Evolutionary conservation across 768 basidiomycete genomes (phyloP).

Genomic region (Hydnomerulius pinastri): DNA sequence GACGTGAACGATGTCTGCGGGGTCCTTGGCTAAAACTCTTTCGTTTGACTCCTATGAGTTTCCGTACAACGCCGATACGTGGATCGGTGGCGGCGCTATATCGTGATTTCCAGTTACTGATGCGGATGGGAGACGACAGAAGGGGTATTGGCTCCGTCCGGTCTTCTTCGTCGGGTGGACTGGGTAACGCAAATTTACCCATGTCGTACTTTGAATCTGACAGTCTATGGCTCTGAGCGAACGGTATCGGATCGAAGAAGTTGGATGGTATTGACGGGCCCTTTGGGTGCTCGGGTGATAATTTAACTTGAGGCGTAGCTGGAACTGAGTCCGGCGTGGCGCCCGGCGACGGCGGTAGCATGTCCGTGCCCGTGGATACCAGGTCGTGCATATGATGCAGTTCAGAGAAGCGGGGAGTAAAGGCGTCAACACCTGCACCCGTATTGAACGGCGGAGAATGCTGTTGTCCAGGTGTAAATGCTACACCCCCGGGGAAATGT

Average conservation of each 20-base stretch:
- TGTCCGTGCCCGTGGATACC: slow-evolving; percentile 38
- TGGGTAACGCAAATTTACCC: slow-evolving; percentile 75
- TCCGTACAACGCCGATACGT: slow-evolving; percentile 64
- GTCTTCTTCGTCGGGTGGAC: slow-evolving; percentile 57
- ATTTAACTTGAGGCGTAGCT: slow-evolving; percentile 53
- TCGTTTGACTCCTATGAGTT: slow-evolving; percentile 71
- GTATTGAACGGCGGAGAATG: slow-evolving; percentile 31
- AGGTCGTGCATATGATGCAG: slow-evolving; percentile 25
- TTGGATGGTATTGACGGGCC: slow-evolving; percentile 21
- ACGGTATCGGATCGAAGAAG: slow-evolving; percentile 75
- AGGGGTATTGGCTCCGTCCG: slow-evolving; percentile 28
- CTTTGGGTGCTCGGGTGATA: slow-evolving; percentile 33
- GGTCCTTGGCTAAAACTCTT: slow-evolving; percentile 47
- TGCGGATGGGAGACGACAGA: slow-evolving; percentile 17
- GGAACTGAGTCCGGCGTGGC: slow-evolving; percentile 52
- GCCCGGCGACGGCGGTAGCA: slow-evolving; percentile 53
- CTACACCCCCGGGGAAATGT: slow-evolving; percentile 22
- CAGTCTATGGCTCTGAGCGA: slow-evolving; percentile 59
- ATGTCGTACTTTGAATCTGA: slow-evolving; percentile 72
- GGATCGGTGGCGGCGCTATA: slow-evolving; percentile 73
- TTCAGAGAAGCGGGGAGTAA: slow-evolving; percentile 24
- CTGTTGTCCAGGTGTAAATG: slow-evolving; percentile 30
- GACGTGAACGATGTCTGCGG: slow-evolving; percentile 37
- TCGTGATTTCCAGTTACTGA: slow-evolving; percentile 47
- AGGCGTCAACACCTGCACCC: slow-evolving; percentile 19